phyloP scores from a whole-genome alignment of 2,329 filamentous ascomycete species.

The Fusarium keratoplasticum region DNA sequence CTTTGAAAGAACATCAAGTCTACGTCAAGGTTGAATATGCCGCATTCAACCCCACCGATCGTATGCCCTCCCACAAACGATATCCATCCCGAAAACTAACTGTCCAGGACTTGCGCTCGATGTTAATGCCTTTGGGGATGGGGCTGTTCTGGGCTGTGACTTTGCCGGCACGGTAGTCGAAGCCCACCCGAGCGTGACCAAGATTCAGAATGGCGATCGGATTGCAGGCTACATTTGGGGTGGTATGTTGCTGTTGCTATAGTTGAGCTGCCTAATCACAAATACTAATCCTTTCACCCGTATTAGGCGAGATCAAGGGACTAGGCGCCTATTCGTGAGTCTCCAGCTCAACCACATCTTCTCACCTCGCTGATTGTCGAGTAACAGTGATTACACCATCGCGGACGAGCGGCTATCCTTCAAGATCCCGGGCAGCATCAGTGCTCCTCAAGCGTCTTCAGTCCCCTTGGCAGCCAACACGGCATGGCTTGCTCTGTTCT shows the following conservation, averaged over 20 bases:
- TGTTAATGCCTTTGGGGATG: constrained; percentile 52
- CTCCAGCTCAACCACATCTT: fast-evolving
- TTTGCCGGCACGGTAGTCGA: constrained; percentile 50
- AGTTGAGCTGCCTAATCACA: not conserved
- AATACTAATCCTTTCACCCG: not conserved
- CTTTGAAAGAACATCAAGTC: constrained; percentile 31
- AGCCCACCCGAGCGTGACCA: constrained; percentile 40
- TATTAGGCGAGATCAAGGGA: constrained; percentile 40
- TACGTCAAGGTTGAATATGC: constrained; percentile 38
- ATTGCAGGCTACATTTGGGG: constrained; percentile 45
- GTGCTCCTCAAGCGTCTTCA: constrained; percentile 46
- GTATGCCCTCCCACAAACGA: not conserved
- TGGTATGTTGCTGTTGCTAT: constrained; percentile 23
- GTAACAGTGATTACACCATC: constrained; percentile 49
- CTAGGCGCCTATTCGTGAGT: constrained; percentile 49
- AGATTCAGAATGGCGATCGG: constrained; percentile 18
- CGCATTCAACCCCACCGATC: constrained; percentile 44
- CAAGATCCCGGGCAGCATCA: constrained; percentile 47
- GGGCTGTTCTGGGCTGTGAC: constrained; percentile 50
- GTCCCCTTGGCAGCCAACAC: constrained; percentile 53
- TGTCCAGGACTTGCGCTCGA: constrained; percentile 47
- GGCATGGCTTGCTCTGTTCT: constrained; percentile 54
- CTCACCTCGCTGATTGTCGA: not conserved
- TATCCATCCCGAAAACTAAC: not conserved
- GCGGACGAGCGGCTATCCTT: constrained; percentile 55